These are phyloP conservation scores for Boletus sp. DNA, from an alignment of 768 basidiomycete genomes.

Conservation along the genomic window DNA sequence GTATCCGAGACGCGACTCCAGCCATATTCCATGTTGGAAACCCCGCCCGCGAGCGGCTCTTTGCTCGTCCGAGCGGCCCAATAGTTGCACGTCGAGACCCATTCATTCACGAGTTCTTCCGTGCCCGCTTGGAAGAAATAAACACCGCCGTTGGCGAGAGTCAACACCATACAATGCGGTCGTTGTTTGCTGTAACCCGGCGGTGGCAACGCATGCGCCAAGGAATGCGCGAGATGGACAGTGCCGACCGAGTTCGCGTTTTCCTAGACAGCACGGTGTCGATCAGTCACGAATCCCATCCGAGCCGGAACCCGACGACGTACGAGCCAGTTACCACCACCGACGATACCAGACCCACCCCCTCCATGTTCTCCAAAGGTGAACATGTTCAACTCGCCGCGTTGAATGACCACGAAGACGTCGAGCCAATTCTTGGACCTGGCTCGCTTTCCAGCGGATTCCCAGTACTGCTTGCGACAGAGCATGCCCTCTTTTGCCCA, in stretches of 20 bases:
- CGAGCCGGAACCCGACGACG: slow-evolving; percentile 34
- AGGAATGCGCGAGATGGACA: slow-evolving; percentile 79
- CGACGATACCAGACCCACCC: slow-evolving; percentile 66
- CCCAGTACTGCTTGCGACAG: slow-evolving; percentile 93
- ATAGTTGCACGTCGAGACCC: slow-evolving; percentile 99
- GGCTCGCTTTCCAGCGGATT: slow-evolving; percentile 74
- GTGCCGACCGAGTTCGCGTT: slow-evolving; percentile 86
- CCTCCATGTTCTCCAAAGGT: slow-evolving; percentile 76
- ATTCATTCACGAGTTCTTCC: slow-evolving; percentile 97
- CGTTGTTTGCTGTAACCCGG: slow-evolving; percentile 90
- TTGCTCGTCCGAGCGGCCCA: slow-evolving; percentile 97
- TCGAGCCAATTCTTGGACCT: slow-evolving; percentile 92
- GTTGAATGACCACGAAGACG: slow-evolving; percentile 93
- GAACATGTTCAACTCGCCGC: slow-evolving; percentile 95
- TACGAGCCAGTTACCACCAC: slow-evolving; percentile 98
- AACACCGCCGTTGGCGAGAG: slow-evolving; percentile 83
- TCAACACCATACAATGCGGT: slow-evolving; percentile 93
- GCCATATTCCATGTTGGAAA: slow-evolving; percentile 99
- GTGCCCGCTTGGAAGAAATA: slow-evolving; percentile 99
- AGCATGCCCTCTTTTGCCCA: slow-evolving; percentile 99
- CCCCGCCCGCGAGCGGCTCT: slow-evolving; percentile 92
- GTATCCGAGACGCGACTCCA: slow-evolving; percentile 79
- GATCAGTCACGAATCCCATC: slow-evolving; percentile 1
- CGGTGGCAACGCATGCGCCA: slow-evolving; percentile 83
- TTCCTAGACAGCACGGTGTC: slow-evolving; percentile 43